Conservation (phyloP, 2,329 filamentous ascomycete genomes). For the Pseudogymnoascus sp. region DNA sequence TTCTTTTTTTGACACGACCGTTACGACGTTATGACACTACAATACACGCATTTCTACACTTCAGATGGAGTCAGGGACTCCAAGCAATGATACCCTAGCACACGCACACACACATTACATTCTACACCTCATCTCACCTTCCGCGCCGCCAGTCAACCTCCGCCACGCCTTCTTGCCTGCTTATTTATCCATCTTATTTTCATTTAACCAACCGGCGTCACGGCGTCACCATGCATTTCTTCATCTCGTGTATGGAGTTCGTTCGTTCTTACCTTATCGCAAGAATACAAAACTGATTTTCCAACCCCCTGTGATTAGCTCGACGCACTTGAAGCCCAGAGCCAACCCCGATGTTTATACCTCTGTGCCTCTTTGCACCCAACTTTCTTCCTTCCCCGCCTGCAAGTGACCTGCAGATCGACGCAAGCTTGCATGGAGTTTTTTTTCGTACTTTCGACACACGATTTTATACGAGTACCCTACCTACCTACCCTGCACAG, state of each 20-base stretch:
- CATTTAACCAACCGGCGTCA: not conserved
- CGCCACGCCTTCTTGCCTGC: not conserved
- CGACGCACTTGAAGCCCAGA: not conserved
- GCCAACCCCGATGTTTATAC: not conserved
- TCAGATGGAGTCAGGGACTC: not conserved
- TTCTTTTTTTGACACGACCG: not conserved
- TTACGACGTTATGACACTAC: not conserved
- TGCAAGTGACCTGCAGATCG: not conserved
- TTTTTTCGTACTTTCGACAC: no score
- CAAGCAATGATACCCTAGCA: not conserved
- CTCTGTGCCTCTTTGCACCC: not conserved
- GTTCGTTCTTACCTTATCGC: not conserved
- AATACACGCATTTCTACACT: not conserved
- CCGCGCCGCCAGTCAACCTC: not conserved
- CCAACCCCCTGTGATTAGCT: not conserved
- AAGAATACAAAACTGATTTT: not conserved
- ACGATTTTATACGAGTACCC: no score
- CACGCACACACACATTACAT: not conserved
- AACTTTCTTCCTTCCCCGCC: not conserved
- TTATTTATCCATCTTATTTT: not conserved
- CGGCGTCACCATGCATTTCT: not conserved
- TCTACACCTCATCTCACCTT: not conserved
- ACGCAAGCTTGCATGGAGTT: not conserved
- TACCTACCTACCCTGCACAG: no score
- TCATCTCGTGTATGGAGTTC: slow-evolving; percentile 6